Base-by-base conservation (phyloP, 75 land plant genomes). In the Gnetum montanum region DNA sequence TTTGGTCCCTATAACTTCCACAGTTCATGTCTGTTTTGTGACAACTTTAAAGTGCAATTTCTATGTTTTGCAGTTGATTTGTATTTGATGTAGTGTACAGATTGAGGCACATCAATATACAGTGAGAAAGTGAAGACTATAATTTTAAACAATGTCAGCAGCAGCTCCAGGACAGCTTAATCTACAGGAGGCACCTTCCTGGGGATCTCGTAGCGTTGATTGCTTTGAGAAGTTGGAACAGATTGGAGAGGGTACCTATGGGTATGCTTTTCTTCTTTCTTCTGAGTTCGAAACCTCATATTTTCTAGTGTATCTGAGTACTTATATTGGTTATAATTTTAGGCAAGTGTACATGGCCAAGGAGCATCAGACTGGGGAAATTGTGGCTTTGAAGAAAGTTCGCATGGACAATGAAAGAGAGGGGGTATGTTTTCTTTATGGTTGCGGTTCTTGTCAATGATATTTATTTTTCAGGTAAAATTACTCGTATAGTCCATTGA, bases 331-430 rank as follows among this genome's bases (percentile, higher is more conserved):
- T n/a, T n/a, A 19, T 3, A 44, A 51, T 34, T 60, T 38, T 78
- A 91, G 93, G 30, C 86, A 84, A 70, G 97, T 92, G 3, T 92
- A 73, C 71, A 88, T 88, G 95, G 97, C 97, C 3, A 82, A 54
- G 48, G 97, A 92, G 74, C 79, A 54, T 6, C 71, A 65, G 41
- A 92, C 95, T 0, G 95, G 95, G 11, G 97, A 88, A 46, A 74
- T 92, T 62, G 97, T 92, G 35, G 97, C 95, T 5, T 41, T 92
- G 66, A 92, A 92, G 58, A 92, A 77, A 63, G 81, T 88, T 22
- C 70, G 97, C 4, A 88, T 92, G 95, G 95, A 92, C 43, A 92
- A 92, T 59, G 97, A 92, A 65, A 84, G 79, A 66, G 95, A 92
- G 77, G 97, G 97, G 77, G 97, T 92, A 75, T 37, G 70, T 8